Conservation (phyloP, 73 alveolate genomes). For the Tetrahymena thermophila region DNA sequence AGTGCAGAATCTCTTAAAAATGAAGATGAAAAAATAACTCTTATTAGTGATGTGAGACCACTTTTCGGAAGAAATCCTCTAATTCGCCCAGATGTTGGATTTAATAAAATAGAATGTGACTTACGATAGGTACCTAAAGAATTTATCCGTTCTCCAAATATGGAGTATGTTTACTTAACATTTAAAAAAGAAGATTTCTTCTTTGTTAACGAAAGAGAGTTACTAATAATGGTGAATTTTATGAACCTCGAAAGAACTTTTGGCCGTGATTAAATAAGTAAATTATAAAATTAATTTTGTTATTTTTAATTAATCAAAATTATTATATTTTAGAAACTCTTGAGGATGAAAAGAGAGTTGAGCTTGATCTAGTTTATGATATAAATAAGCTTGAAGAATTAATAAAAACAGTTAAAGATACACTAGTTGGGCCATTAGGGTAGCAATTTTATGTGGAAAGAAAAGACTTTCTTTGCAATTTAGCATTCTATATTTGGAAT, state of each 20-base stretch:
- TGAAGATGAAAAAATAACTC: constrained; percentile 83
- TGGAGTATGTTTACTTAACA: constrained; percentile 83
- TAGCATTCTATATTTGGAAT: constrained; percentile 39
- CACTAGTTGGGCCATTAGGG: constrained; percentile 69
- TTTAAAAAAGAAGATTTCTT: constrained; percentile 79
- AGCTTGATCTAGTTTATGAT: constrained; percentile 41
- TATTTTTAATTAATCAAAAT: no score
- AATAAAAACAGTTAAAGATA: constrained; percentile 47
- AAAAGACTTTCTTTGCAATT: constrained; percentile 52
- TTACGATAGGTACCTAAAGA: constrained; percentile 66
- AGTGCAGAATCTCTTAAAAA: constrained; percentile 66
- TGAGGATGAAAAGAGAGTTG: constrained; percentile 33
- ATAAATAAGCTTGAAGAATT: constrained; percentile 47
- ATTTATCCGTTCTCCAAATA: constrained; percentile 75
- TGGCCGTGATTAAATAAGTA: constrained; percentile 31
- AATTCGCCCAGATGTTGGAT: constrained; percentile 86
- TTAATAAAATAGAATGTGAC: constrained; percentile 71
- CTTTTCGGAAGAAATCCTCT: constrained; percentile 88
- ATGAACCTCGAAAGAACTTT: constrained; percentile 72
- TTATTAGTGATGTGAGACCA: constrained; percentile 81
- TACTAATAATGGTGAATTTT: constrained; percentile 71
- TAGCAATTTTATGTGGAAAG: constrained; percentile 43
- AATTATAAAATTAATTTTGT: constrained; percentile 1
- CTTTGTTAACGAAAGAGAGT: constrained; percentile 87
- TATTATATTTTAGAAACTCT: background rate